These are phyloP conservation scores for Globisporangium nodosum DNA, from an alignment of 352 stramenopile genomes.

Conservation along the genomic window DNA sequence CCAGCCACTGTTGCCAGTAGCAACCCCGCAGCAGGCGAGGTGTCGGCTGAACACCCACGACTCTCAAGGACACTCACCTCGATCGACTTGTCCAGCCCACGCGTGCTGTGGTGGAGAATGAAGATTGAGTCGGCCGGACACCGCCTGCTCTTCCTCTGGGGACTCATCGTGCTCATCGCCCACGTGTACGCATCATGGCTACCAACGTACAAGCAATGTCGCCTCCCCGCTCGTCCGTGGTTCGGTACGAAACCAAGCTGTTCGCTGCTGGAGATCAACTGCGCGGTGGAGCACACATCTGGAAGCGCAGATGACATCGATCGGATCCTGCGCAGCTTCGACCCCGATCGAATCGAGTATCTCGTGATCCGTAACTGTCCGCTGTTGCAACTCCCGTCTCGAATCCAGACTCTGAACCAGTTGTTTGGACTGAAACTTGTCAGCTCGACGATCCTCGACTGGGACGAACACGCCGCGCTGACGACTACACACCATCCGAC, in stretches of 20 bases:
- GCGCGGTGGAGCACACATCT: neutral
- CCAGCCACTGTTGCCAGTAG: neutral
- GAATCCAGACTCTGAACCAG: neutral
- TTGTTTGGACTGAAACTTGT: constrained; percentile 16
- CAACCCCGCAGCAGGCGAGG: too few species aligned
- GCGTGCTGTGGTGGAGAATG: neutral
- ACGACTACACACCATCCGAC: constrained; percentile 6
- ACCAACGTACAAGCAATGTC: constrained; percentile 19
- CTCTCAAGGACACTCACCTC: neutral
- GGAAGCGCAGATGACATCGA: constrained; percentile 2
- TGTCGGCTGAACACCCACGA: too few species aligned
- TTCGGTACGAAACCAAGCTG: constrained; percentile 6
- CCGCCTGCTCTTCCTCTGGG: constrained; percentile 23
- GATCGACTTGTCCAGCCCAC: neutral
- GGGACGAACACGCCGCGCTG: constrained; percentile 9
- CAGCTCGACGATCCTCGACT: constrained; percentile 14
- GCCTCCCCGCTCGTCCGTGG: constrained; percentile 14
- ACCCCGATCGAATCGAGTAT: constrained; percentile 7
- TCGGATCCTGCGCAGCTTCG: neutral
- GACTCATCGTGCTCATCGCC: constrained; percentile 15
- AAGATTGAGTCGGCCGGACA: constrained; percentile 11
- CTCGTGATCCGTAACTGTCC: constrained; percentile 12
- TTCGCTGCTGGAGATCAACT: constrained; percentile 11
- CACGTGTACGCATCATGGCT: constrained; percentile 19
- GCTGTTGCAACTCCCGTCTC: constrained; percentile 3